Base-by-base conservation (phyloP, 805 yeast genomes). In the Hanseniaspora nectarophila region DNA sequence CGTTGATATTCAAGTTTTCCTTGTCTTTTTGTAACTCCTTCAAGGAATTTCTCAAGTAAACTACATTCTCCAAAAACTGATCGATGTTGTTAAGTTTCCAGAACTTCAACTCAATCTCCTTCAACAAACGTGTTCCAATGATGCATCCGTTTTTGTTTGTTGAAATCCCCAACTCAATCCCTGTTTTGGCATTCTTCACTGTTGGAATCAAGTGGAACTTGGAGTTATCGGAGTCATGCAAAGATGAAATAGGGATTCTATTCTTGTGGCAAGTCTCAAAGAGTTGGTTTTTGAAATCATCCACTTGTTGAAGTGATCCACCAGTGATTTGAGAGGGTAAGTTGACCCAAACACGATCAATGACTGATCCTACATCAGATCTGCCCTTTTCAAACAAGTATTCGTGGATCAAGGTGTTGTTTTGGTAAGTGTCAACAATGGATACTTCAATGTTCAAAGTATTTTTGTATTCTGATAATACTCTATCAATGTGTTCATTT, bases 101-200 rank as follows among this genome's bases (percentile, higher is more conserved):
- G 43, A 89, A 68, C 5, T 73, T 66, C 29, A 76, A 70, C 0
- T 78, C 77, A 39, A 86, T 67, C 55, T 85, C 94, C 56, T 97
- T 70, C 59, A 80, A 83, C 59, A 89, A 74, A 58, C 95, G 73
- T 51, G 80, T 76, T 1, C 95, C 95, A 48, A 89, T 69, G 48
- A 86, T 77, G 68, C 97, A 89, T 4, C 97, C 96, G 66, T 84
- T 84, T 0, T 95, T 95, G 24, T 81, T 76, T 0, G 97, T 89
- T 2, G 90, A 79, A 9, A 89, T 77, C 0, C 95, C 94, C 49
- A 89, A 58, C 63, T 85, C 90, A 65, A 89, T 78, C 1, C 70
- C 70, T 47, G 68, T 65, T 18, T 61, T 60, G 48, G 76, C 78
- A 53, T 81, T 79, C 2, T 71, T 68, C 61, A 76, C 77, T 0